phyloP scores from a whole-genome alignment of 2,329 filamentous ascomycete species.

The Pseudogymnoascus sp. region DNA sequence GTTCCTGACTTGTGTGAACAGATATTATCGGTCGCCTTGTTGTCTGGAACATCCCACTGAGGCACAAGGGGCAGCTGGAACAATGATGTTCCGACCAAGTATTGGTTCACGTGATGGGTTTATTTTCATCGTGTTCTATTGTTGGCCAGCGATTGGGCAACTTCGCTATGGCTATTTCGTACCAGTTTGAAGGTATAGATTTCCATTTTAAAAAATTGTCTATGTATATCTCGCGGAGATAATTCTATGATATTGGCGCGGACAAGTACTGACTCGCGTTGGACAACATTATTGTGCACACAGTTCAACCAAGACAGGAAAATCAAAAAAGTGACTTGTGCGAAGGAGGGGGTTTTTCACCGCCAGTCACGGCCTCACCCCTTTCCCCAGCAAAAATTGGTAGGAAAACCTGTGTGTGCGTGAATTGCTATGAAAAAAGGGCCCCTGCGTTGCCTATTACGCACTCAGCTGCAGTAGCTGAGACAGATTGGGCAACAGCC shows the following conservation, averaged over 20 bases:
- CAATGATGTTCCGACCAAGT: background rate
- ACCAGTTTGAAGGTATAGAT: background rate
- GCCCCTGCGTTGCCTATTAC: background rate
- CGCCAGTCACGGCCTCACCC: background rate
- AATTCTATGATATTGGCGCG: background rate
- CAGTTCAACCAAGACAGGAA: background rate
- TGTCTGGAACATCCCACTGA: constrained; percentile 5
- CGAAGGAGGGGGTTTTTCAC: background rate
- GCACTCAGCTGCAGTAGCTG: background rate
- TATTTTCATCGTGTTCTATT: background rate
- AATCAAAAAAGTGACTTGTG: background rate
- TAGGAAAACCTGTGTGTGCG: background rate
- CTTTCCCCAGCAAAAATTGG: background rate
- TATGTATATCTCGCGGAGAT: background rate
- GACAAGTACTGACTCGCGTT: background rate
- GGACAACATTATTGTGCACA: background rate
- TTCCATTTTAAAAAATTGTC: background rate
- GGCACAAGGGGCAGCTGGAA: constrained; percentile 6
- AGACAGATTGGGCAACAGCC: constrained; percentile 1
- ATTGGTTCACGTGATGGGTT: background rate
- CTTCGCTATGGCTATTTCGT: background rate
- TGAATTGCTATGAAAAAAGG: background rate
- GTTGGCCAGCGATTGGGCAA: background rate
- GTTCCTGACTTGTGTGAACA: constrained; percentile 1
- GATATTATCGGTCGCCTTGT: constrained; percentile 6